Evolutionary conservation across 257 asterid species (phyloP).

Genomic region (Linderniella brevidens): DNA sequence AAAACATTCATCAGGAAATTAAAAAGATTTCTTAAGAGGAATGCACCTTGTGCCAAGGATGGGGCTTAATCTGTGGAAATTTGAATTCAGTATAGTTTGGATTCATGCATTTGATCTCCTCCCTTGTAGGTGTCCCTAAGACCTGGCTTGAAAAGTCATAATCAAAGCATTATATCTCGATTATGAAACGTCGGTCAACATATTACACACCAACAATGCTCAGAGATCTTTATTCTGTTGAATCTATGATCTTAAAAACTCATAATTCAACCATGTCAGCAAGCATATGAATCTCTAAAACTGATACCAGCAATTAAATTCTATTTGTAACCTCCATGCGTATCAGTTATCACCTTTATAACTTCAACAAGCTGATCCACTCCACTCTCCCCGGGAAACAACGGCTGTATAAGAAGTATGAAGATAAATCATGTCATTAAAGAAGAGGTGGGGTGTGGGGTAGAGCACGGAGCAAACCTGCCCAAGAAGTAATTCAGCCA

Average conservation of each 20-base stretch:
- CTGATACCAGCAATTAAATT: too few relatives aligned
- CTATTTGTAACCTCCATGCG: too few relatives aligned
- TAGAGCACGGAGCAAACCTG: slow-evolving; percentile 25
- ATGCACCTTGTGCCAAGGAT: slow-evolving; percentile 49
- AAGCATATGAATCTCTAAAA: too few relatives aligned
- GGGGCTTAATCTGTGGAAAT: slow-evolving; percentile 41
- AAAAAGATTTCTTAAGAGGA: too few relatives aligned
- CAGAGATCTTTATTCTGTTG: not conserved
- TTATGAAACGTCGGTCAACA: too few relatives aligned
- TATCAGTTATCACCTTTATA: too few relatives aligned
- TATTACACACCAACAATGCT: too few relatives aligned
- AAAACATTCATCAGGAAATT: not conserved
- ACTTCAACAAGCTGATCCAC: slow-evolving; percentile 84
- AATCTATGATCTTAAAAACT: not conserved
- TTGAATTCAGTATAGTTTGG: slow-evolving; percentile 36
- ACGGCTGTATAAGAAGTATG: slow-evolving; percentile 35
- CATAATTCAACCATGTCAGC: slow-evolving; percentile 44
- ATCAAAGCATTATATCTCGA: not conserved
- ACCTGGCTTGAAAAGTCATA: slow-evolving; percentile 15
- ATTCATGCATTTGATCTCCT: slow-evolving; percentile 51
- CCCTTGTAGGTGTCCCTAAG: slow-evolving; percentile 48
- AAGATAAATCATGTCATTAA: not conserved
- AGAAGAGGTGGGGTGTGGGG: too few relatives aligned
- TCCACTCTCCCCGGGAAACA: slow-evolving; percentile 91
- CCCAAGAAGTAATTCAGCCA: slow-evolving; percentile 82